phyloP scores from a whole-genome alignment of 805 yeast genomes.

The Novakomyces olei region DNA sequence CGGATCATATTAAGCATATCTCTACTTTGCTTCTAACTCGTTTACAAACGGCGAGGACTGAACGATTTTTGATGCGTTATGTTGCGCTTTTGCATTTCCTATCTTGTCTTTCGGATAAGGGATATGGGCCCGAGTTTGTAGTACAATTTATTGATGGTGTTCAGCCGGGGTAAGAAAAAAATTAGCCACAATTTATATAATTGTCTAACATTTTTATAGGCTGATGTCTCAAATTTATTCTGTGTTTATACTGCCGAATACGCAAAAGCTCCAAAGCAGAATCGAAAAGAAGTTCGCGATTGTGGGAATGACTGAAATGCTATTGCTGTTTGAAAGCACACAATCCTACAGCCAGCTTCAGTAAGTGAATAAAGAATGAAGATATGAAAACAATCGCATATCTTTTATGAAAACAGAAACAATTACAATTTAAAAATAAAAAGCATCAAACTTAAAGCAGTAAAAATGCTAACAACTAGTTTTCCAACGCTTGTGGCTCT shows the following conservation, averaged over 20 bases:
- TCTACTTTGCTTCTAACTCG: slow-evolving; percentile 59
- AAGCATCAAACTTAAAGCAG: too few species aligned
- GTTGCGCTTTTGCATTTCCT: slow-evolving; percentile 38
- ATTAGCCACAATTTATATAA: too few species aligned
- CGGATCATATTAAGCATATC: slow-evolving; percentile 42
- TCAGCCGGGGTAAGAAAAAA: too few species aligned
- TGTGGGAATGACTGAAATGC: slow-evolving; percentile 8
- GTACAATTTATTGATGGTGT: slow-evolving; percentile 48
- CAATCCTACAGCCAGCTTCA: too few species aligned
- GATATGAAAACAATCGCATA: too few species aligned
- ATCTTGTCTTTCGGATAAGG: slow-evolving; percentile 18
- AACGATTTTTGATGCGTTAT: slow-evolving; percentile 51
- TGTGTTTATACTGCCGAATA: slow-evolving; percentile 16
- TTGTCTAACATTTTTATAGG: too few species aligned
- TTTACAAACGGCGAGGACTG: slow-evolving; percentile 61
- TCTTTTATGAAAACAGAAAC: too few species aligned
- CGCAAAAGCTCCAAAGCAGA: slow-evolving; percentile 18
- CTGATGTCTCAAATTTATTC: slow-evolving; percentile 17
- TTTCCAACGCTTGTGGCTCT: slow-evolving; percentile 17
- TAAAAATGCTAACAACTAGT: too few species aligned
- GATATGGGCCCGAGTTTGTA: slow-evolving; percentile 30
- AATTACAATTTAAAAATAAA: too few species aligned
- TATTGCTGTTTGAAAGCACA: too few species aligned
- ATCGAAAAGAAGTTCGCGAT: slow-evolving; percentile 5
- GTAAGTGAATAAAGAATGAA: too few species aligned